phyloP scores from a whole-genome alignment of 345 rosid species.

The Corchorus olitorius region DNA sequence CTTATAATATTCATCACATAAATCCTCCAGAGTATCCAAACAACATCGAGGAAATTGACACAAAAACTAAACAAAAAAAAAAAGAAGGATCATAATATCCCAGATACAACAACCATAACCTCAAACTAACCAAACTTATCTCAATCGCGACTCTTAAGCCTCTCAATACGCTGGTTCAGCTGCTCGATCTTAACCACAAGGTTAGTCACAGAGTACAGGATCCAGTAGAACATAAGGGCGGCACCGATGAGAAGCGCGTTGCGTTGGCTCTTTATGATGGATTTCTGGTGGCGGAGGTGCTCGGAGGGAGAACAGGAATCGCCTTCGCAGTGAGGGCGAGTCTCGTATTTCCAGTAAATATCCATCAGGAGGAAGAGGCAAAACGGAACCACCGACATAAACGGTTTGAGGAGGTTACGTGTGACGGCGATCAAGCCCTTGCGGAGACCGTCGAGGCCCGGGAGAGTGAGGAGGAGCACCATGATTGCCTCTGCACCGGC shows the following conservation, averaged over 20 bases:
- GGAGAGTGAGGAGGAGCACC: slow-evolving; percentile 79
- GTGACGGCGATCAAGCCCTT: slow-evolving; percentile 79
- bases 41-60: neutral
- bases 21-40: slow-evolving; percentile 4
- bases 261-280: slow-evolving; percentile 86
- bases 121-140: neutral
- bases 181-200: slow-evolving; percentile 71
- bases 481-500: slow-evolving; percentile 92
- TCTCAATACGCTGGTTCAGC: slow-evolving; percentile 69
- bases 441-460: slow-evolving; percentile 79
- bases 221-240: slow-evolving; percentile 85
- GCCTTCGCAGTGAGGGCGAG: slow-evolving; percentile 67
- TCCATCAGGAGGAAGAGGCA: slow-evolving; percentile 86
- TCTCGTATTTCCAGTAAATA: slow-evolving; percentile 95
- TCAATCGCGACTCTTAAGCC: slow-evolving; percentile 58
- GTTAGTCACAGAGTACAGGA: slow-evolving; percentile 71
- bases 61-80: slow-evolving; percentile 5
- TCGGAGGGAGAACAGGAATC: slow-evolving; percentile 78
- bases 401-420: slow-evolving; percentile 84
- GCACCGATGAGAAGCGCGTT: slow-evolving; percentile 78
- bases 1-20: neutral
- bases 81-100: neutral
- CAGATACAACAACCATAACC: neutral
- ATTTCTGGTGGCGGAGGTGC: slow-evolving; percentile 89
- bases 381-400: slow-evolving; percentile 84